Base-by-base conservation (phyloP, 495 filamentous ascomycete genomes). In the Neohortaea acidophila region DNA sequence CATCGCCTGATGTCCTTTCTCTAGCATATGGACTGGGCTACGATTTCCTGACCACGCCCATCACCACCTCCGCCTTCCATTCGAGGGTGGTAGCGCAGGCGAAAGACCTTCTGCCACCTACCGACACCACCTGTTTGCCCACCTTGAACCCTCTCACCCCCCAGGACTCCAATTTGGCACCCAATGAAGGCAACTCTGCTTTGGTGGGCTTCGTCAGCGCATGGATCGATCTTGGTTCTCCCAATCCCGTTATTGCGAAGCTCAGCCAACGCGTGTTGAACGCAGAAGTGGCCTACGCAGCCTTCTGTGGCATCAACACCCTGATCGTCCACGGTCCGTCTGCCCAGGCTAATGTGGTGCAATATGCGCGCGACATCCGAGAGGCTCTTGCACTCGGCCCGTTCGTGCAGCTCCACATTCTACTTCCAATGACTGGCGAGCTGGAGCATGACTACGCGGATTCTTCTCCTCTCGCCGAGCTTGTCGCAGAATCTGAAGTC, bases 221-320 rank as follows among this genome's bases (percentile, higher is more conserved):
- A 12, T 94, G 85, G 86, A 87, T 92, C 50, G 84, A 94, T 55
- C 57, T 94, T 2, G 81, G 75, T 46, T 93, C 85, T 21, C 62
- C 79, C 1, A 77, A 94, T 56, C 81, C 84, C 12, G 47, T 81
- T 42, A 75, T 93, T 41, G 72, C 81, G 1, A 75, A 81, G 53
- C 63, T 94, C 38, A 92, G 85, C 10, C 72, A 79, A 21, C 85
- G 94, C 54, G 82, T 94, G 2, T 60, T 99, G 33, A 83, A 84
- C 55, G 62, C 89, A 36, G 89, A 99, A 49, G 70, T 96, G 13
- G 77, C 81, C 15, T 99, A 94, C 58, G 91, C 89, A 24, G 83
- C 81, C 34, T 99, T 94, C 61, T 92, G 84, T 54, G 89, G 89
- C 12, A 68, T 85, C 43, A 73, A 73, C 15, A 91, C 79, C 55